These are phyloP conservation scores for Aspergillus oerlinghausenensis DNA, from an alignment of 2,329 filamentous ascomycete genomes.

Conservation along the genomic window DNA sequence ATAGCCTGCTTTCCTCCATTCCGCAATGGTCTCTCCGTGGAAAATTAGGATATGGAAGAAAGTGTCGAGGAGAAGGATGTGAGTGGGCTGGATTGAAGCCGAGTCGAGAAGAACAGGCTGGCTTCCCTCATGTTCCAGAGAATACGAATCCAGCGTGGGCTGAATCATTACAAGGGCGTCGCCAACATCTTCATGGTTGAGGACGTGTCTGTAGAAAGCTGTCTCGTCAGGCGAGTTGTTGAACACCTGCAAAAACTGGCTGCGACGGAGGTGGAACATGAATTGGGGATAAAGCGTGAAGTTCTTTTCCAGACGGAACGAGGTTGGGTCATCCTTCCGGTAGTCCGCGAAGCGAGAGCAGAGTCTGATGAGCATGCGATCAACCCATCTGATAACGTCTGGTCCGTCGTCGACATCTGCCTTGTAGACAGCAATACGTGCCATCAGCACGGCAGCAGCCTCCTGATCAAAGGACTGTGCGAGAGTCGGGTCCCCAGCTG, in stretches of 20 bases:
- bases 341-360: slow-evolving; percentile 98
- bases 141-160: slow-evolving; percentile 94
- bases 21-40: slow-evolving; percentile 94
- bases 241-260: slow-evolving; percentile 97
- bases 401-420: slow-evolving; percentile 97
- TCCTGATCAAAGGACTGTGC: slow-evolving; percentile 98
- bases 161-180: slow-evolving; percentile 99
- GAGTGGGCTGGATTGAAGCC: slow-evolving; percentile 89
- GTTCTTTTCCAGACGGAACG: slow-evolving; percentile 96
- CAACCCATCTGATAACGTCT: slow-evolving; percentile 97
- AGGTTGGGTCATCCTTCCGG: slow-evolving; percentile 94
- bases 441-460: slow-evolving; percentile 95
- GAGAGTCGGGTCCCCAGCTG: slow-evolving; percentile 88
- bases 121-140: slow-evolving; percentile 89
- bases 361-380: slow-evolving; percentile 93
- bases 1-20: slow-evolving; percentile 97
- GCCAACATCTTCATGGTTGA: slow-evolving; percentile 95
- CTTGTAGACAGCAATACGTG: slow-evolving; percentile 98
- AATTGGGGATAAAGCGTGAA: slow-evolving; percentile 98
- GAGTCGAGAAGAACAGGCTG: slow-evolving; percentile 94
- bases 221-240: slow-evolving; percentile 99
- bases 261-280: slow-evolving; percentile 97
- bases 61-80: slow-evolving; percentile 89
- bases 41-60: slow-evolving; percentile 99
- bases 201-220: slow-evolving; percentile 94